These are phyloP conservation scores for Ensete ventricosum DNA, from an alignment of 176 grass and related monocot species.

Conservation along the genomic window DNA sequence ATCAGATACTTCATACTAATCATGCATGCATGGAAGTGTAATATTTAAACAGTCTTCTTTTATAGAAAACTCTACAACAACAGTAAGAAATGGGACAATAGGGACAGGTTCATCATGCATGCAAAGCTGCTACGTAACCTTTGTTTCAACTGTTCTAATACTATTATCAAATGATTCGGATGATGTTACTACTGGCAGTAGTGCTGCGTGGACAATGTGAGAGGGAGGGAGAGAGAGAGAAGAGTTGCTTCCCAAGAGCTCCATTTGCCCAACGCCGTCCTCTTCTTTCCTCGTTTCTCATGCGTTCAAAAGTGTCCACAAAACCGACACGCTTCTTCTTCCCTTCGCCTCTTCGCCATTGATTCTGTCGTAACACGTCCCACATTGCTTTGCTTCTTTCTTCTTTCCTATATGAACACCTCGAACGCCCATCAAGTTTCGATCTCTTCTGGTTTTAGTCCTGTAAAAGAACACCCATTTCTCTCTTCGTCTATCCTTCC, in stretches of 20 bases:
- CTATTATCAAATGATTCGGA: too few species aligned
- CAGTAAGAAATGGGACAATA: too few species aligned
- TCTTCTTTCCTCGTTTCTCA: slow-evolving; percentile 32
- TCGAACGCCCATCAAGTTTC: neutral
- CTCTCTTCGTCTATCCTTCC: neutral
- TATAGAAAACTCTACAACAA: too few species aligned
- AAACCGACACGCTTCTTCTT: neutral
- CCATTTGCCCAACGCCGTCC: slow-evolving; percentile 37
- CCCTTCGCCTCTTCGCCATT: slow-evolving; percentile 12
- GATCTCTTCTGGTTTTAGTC: neutral
- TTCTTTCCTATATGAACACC: slow-evolving; percentile 1
- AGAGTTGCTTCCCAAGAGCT: slow-evolving; percentile 51
- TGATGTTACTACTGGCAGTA: too few species aligned
- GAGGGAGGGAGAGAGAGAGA: slow-evolving; percentile 10
- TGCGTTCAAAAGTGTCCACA: slow-evolving; percentile 82
- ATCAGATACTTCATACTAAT: too few species aligned
- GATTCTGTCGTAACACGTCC: neutral
- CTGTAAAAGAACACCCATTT: neutral
- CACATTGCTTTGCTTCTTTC: slow-evolving; percentile 6
- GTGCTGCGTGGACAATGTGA: neutral
- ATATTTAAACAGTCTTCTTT: too few species aligned
- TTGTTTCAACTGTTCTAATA: too few species aligned
- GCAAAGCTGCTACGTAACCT: too few species aligned
- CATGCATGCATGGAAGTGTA: too few species aligned
- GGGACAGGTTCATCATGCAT: too few species aligned